Base-by-base conservation (phyloP, 768 basidiomycete genomes). In the Podaxis sp. region DNA sequence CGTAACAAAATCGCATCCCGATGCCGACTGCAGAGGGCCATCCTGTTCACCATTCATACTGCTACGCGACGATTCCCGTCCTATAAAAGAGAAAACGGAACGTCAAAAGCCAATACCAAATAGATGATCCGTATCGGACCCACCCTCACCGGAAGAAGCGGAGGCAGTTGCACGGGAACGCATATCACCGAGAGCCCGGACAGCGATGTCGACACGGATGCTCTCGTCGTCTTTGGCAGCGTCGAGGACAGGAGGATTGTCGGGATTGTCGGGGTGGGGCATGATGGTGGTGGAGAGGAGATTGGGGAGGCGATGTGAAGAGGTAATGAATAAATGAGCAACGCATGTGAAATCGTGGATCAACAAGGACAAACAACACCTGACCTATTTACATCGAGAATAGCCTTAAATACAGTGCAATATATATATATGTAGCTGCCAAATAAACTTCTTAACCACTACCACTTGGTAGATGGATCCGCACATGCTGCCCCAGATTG, bases 181-280 rank as follows among this genome's bases (percentile, higher is more conserved):
- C 91, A 93, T 92, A 67, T 90, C 88, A 27, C 81, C 90, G 14
- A 93, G 78, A 0, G 90, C 91, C 38, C 81, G 74, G 11, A 90
- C 85, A 21, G 91, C 92, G 69, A 92, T 93, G 55, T 85, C 81
- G 0, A 91, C 89, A 66, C 83, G 86, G 72, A 91, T 90, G 64
- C 91, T 90, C 59, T 89, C 81, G 67, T 77, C 76, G 51, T 79
- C 76, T 56, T 75, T 70, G 44, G 36, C 27, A 32, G 38, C 18
- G n/a, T 53, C 52, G 32, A 58, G 32, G 35, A 50, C 50, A 10
- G 38, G 46, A 40, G 51, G 57, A 46, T 61, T 59, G 50, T 62
- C 65, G 62, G 67, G 65, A 46, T 61, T 59, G 50, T 62, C 65
- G 62, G 67, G 65, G 54, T 25, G 50, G 55, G 47, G 46, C 42